Base-by-base conservation (phyloP, 1,284 basidiomycete species). In the Tylopilus sp. region DNA sequence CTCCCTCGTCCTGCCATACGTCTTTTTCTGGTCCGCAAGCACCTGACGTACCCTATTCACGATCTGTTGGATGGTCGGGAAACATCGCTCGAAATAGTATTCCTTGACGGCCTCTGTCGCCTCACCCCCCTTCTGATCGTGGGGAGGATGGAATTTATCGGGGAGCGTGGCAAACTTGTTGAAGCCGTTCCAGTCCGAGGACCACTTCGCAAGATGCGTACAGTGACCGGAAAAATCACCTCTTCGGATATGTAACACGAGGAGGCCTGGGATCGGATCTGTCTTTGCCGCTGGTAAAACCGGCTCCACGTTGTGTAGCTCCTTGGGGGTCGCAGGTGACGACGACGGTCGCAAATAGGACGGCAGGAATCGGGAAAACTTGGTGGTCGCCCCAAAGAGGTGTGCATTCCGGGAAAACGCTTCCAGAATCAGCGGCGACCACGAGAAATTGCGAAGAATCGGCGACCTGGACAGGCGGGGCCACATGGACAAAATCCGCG, bases 1-100 rank as follows among this genome's bases (percentile, higher is more conserved):
- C 18, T 57, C 61, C n/a, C 47, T 62, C 3, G 12, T 26, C 10
- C n/a, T 26, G 2, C 62, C 57, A 17, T 62, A 44, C 4, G 18
- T 4, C 45, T 44, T 52, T 36, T 41, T 46, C 21, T 62, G 66
- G 18, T 69, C 67, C 10, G 17, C 46, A 24, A 66, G 34, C 24
- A 81, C 68, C 33, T 72, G 59, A n/a, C 61, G 58, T 2, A 79
- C 71, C 37, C 68, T 69, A 34, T 62, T 54, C 21, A 73, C 74
- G 53, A 82, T 77, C 47, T 76, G 69, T 6, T 66, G 57, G n/a
- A 73, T 64, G 15, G 65, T 63, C 0, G 81, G 81, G 53, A 68
- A 77, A 60, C 82, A 83, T 39, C 72, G 77, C 37, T 50, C 37
- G 15, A 68, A 44, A 55, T 78, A 81, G 20, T 59, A 52, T 1